Conservation (phyloP, 768 basidiomycete genomes). For the Leucocoprinus leucothites region DNA sequence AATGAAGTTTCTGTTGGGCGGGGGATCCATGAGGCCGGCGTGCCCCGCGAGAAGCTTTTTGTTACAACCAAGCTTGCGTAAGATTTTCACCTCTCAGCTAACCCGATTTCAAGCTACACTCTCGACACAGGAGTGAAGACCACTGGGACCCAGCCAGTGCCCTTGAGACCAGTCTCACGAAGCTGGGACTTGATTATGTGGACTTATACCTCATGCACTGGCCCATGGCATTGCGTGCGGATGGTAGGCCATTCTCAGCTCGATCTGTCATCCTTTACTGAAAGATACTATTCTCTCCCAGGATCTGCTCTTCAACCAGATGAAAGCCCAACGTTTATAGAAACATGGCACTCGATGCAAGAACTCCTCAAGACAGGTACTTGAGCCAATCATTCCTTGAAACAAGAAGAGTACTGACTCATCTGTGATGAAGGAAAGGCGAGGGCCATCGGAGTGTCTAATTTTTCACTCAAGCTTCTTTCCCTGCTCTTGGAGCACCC, state of each 20-base stretch:
- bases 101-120: slow-evolving; percentile 17
- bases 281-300: neutral
- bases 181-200: slow-evolving; percentile 38
- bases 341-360: slow-evolving; percentile 10
- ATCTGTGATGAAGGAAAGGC: neutral
- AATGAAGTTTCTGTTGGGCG: slow-evolving; percentile 35
- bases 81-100: neutral
- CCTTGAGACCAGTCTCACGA: slow-evolving; percentile 30
- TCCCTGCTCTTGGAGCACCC: slow-evolving; percentile 5
- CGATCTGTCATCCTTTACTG: neutral
- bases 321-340: slow-evolving; percentile 10
- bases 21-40: slow-evolving; percentile 34
- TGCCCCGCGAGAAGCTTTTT: slow-evolving; percentile 36
- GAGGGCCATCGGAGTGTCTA: slow-evolving; percentile 9
- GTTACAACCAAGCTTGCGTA: slow-evolving; percentile 40
- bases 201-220: slow-evolving; percentile 45
- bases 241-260: neutral
- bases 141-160: slow-evolving; percentile 31
- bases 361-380: slow-evolving; percentile 9
- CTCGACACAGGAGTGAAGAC: slow-evolving; percentile 24
- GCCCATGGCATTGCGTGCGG: slow-evolving; percentile 9
- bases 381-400: too few species aligned
- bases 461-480: slow-evolving; percentile 7
- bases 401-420: too few species aligned
- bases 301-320: slow-evolving; percentile 16